Conservation (phyloP, 2,329 filamentous ascomycete genomes). For the Talaromyces amestolkiae region DNA sequence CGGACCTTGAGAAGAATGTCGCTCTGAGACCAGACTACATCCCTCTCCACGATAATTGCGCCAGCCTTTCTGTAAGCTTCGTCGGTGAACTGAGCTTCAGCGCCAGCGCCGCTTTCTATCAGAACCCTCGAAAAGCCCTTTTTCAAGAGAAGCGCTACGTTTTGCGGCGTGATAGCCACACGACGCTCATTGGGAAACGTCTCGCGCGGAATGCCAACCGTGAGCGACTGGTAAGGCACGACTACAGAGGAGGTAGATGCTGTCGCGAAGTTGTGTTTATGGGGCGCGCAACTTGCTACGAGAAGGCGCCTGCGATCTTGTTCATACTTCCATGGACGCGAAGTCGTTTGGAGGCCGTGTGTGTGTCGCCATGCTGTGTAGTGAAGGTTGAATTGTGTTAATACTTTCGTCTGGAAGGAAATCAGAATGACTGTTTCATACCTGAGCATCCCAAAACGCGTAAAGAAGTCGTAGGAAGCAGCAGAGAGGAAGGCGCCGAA, state of each 20-base stretch:
- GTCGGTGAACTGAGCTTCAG: conserved; percentile 72
- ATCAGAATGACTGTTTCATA: conserved; percentile 1
- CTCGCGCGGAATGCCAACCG: conserved; percentile 76
- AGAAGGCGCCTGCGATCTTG: background rate
- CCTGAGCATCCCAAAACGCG: conserved; percentile 11
- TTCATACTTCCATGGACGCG: background rate
- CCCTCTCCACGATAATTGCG: conserved; percentile 69
- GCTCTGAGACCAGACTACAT: conserved; percentile 68
- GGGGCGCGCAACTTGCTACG: background rate
- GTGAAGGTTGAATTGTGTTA: background rate
- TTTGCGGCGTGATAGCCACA: conserved; percentile 80
- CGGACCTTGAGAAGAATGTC: conserved; percentile 85
- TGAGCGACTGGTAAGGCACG: conserved; percentile 67
- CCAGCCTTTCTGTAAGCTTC: conserved; percentile 74
- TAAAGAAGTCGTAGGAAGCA: background rate
- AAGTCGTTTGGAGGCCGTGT: background rate
- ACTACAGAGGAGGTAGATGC: conserved; percentile 18
- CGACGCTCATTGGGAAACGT: conserved; percentile 75
- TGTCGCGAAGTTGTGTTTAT: conserved; percentile 11
- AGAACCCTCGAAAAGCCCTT: conserved; percentile 78
- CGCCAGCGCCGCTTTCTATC: conserved; percentile 77
- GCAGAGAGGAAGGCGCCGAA: conserved; percentile 10
- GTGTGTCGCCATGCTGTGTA: conserved; percentile 7
- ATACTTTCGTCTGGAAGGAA: background rate
- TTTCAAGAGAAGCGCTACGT: conserved; percentile 76